A percentile compares a stretch with the other conserved stretches of the same genome.
These are phyloP conservation scores for Platanthera guangdongensis DNA, from an alignment of 106 monocot genomes.

Conservation along the genomic window DNA sequence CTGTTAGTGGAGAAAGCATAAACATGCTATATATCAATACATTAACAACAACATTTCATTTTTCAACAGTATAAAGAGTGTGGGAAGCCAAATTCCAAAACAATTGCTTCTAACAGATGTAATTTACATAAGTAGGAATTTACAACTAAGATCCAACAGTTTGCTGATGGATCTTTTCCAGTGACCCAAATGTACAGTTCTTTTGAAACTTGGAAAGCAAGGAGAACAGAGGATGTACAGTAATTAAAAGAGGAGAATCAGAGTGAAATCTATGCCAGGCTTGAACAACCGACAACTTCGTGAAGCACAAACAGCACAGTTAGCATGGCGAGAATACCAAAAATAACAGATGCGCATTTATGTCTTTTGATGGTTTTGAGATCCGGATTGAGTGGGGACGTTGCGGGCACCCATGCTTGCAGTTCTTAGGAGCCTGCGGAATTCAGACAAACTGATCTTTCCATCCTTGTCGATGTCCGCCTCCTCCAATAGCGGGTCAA, in stretches of 20 bases:
- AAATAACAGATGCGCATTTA: not conserved
- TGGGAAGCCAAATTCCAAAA: not conserved
- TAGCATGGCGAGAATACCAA: not conserved
- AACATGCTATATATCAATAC: too few species aligned
- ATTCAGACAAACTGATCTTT: conserved; percentile 79
- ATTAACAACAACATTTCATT: too few species aligned
- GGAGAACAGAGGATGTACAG: not conserved
- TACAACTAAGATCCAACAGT: not conserved
- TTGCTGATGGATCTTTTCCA: not conserved
- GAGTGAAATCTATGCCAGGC: not conserved
- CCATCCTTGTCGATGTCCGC: conserved; percentile 91
- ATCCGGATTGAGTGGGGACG: conserved; percentile 38
- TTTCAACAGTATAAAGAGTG: too few species aligned
- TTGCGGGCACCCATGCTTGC: conserved; percentile 53
- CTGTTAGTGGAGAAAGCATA: too few species aligned
- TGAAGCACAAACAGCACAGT: not conserved
- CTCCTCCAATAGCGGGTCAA: conserved; percentile 73
- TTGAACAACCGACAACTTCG: not conserved
- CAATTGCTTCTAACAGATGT: not conserved
- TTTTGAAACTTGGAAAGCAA: not conserved
- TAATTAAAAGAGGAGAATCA: not conserved
- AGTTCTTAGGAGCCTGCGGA: conserved; percentile 69
- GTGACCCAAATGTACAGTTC: not conserved
- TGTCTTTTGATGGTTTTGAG: conserved; percentile 5
- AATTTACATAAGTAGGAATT: not conserved